These are phyloP conservation scores for Cryptomeria japonica DNA, from an alignment of 75 land plant species.

Conservation along the genomic window DNA sequence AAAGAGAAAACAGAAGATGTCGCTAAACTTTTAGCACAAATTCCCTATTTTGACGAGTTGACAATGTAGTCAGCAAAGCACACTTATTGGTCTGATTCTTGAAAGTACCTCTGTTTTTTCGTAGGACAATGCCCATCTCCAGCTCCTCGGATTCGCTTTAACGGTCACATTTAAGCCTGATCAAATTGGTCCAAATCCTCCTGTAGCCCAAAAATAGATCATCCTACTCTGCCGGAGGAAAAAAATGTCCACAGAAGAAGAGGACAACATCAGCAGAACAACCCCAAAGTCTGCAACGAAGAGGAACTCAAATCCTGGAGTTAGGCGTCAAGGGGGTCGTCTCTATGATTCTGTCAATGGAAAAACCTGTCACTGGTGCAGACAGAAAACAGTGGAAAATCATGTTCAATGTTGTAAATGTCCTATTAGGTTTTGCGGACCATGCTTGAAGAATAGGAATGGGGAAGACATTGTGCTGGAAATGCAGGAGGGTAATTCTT, in stretches of 20 bases:
- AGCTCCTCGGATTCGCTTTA: slow-evolving; percentile 4
- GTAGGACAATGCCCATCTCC: not conserved
- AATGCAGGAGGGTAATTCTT: slow-evolving; percentile 23
- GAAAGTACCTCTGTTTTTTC: not conserved
- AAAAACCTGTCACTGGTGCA: slow-evolving; percentile 52
- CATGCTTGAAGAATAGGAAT: slow-evolving; percentile 40
- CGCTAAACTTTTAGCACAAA: not conserved
- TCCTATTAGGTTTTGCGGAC: slow-evolving; percentile 31
- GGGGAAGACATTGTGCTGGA: slow-evolving; percentile 36
- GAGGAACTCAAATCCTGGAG: slow-evolving; percentile 29
- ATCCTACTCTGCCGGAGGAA: not conserved
- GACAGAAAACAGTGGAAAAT: slow-evolving; percentile 43
- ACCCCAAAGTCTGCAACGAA: not conserved
- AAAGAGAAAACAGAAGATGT: not conserved
- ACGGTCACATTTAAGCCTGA: slow-evolving; percentile 7
- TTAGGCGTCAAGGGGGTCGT: slow-evolving; percentile 22
- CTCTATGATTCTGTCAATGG: slow-evolving; percentile 43
- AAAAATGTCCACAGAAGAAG: not conserved
- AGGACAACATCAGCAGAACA: not conserved
- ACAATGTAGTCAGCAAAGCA: not conserved
- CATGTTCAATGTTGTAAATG: slow-evolving; percentile 28
- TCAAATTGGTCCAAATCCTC: not conserved
- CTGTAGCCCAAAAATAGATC: too few relatives aligned
- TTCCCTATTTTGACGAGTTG: not conserved
- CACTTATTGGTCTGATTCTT: not conserved